phyloP scores from a whole-genome alignment of 148 eudicot species.

The Chenopodium suecicum region DNA sequence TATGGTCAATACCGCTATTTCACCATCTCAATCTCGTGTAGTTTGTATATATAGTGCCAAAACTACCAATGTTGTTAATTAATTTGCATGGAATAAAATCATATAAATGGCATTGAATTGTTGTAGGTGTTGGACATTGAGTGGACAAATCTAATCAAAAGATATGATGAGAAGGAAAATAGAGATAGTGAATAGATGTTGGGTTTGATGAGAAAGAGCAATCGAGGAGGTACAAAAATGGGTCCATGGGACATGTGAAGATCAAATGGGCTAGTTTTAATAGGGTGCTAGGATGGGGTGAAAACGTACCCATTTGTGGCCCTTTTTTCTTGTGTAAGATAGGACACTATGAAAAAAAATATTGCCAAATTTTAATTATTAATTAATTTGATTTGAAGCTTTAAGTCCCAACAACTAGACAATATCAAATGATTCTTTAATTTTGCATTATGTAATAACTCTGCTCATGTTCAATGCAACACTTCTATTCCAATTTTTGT shows the following conservation, averaged over 20 bases:
- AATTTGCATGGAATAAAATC: neutral
- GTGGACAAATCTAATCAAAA: conserved; percentile 26
- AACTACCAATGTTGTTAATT: too few relatives aligned
- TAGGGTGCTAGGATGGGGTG: conserved; percentile 9
- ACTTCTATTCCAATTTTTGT: neutral
- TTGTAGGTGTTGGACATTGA: conserved; percentile 9
- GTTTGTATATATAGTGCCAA: too few relatives aligned
- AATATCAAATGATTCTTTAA: neutral
- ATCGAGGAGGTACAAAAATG: conserved; percentile 11
- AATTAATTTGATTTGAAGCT: conserved; percentile 12
- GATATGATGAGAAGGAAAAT: conserved; percentile 27
- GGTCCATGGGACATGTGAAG: conserved; percentile 42
- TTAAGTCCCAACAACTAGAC: conserved; percentile 19
- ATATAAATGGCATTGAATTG: neutral
- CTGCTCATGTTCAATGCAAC: conserved; percentile 20
- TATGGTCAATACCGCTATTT: too few relatives aligned
- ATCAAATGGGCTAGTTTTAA: conserved; percentile 15
- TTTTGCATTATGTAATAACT: neutral
- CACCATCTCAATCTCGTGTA: too few relatives aligned
- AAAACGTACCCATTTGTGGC: conserved; percentile 26
- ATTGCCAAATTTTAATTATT: neutral
- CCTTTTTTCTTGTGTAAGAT: conserved; percentile 5
- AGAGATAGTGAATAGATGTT: too few relatives aligned
- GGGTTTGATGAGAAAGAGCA: conserved; percentile 3
- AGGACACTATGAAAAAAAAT: neutral